phyloP scores from a whole-genome alignment of 1,284 basidiomycete genomes.

The Sporisorium scitamineum region DNA sequence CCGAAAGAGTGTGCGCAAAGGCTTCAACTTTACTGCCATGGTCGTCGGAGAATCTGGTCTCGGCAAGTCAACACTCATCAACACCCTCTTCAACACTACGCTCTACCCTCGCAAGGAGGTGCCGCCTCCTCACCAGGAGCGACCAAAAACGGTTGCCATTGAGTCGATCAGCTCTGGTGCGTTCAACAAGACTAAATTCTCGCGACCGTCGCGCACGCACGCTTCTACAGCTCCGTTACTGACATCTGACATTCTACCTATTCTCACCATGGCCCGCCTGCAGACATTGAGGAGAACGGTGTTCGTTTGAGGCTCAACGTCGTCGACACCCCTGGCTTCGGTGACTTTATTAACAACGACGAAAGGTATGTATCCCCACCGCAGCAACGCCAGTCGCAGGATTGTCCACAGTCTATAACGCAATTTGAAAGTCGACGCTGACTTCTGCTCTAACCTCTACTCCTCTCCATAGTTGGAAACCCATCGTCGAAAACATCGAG shows the following conservation, averaged over 20 bases:
- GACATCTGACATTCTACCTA: neutral
- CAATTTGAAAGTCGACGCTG: neutral
- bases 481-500: slow-evolving; percentile 68
- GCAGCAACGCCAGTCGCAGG: neutral
- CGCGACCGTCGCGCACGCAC: neutral
- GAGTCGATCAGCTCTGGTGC: slow-evolving; percentile 67
- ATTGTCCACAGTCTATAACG: neutral
- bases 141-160: slow-evolving; percentile 67
- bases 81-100: slow-evolving; percentile 69
- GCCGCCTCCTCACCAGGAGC: slow-evolving; percentile 60
- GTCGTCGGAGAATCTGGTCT: slow-evolving; percentile 68
- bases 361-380: slow-evolving; percentile 43
- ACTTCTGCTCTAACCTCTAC: neutral
- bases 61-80: slow-evolving; percentile 69
- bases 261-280: neutral
- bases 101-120: slow-evolving; percentile 67
- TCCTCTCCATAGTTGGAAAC: slow-evolving; percentile 60
- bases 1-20: slow-evolving; percentile 64
- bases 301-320: slow-evolving; percentile 67
- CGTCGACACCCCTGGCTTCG: slow-evolving; percentile 68
- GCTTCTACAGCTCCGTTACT: neutral
- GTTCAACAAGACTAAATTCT: neutral
- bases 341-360: slow-evolving; percentile 69
- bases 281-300: slow-evolving; percentile 69
- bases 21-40: slow-evolving; percentile 68